phyloP scores from a whole-genome alignment of 2,329 filamentous ascomycete genomes.

The Pseudogymnoascus destructans region DNA sequence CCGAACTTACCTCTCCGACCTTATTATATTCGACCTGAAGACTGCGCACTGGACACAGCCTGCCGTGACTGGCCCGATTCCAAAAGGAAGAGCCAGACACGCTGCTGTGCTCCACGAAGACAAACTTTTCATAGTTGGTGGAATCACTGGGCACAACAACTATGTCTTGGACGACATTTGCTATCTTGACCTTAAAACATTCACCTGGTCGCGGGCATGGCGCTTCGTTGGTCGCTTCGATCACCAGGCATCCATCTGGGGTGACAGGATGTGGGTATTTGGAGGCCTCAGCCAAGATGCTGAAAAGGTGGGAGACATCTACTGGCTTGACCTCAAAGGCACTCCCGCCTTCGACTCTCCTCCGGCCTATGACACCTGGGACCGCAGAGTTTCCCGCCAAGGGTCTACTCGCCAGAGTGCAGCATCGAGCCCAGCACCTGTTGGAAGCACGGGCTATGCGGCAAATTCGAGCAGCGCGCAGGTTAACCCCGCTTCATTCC shows the following conservation, averaged over 20 bases:
- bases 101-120: slow-evolving; percentile 87
- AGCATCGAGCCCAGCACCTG: slow-evolving; percentile 35
- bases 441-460: slow-evolving; percentile 50
- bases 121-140: slow-evolving; percentile 89
- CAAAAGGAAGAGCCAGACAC: slow-evolving; percentile 82
- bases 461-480: slow-evolving; percentile 55
- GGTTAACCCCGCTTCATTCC: slow-evolving; percentile 52
- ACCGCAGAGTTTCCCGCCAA: slow-evolving; percentile 23
- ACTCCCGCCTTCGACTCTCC: slow-evolving; percentile 70
- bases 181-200: slow-evolving; percentile 92
- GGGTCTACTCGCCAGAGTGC: slow-evolving; percentile 39
- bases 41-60: slow-evolving; percentile 94
- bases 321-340: slow-evolving; percentile 93
- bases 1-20: slow-evolving; percentile 83
- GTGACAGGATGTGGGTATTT: slow-evolving; percentile 89
- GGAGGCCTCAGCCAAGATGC: slow-evolving; percentile 90
- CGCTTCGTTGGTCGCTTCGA: slow-evolving; percentile 91
- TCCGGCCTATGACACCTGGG: slow-evolving; percentile 42
- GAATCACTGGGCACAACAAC: slow-evolving; percentile 87
- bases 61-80: slow-evolving; percentile 68
- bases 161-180: slow-evolving; percentile 91
- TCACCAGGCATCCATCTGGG: slow-evolving; percentile 86
- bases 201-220: slow-evolving; percentile 95
- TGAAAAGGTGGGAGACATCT: slow-evolving; percentile 91
- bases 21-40: slow-evolving; percentile 90